Evolutionary conservation across 768 basidiomycete species (phyloP).

Genomic region (Brasilioporus rufonigricans): DNA sequence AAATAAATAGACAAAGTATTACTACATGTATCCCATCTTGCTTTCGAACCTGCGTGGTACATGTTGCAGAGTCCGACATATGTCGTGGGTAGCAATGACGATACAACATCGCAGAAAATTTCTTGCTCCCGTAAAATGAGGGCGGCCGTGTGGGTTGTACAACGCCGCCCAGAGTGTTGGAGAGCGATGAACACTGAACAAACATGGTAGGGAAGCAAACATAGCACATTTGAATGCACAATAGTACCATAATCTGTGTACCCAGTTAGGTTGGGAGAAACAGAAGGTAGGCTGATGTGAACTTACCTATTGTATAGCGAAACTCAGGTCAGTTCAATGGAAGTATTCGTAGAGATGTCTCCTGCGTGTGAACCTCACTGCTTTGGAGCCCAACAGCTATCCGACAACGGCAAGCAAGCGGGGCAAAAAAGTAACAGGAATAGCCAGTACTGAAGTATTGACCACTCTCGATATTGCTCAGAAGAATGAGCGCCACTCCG

Average conservation of each 20-base stretch:
- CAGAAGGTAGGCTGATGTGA: neutral
- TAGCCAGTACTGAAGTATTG: conserved; percentile 27
- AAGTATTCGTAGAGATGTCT: conserved; percentile 29
- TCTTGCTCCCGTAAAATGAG: conserved; percentile 98
- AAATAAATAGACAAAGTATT: neutral
- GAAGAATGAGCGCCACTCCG: conserved; percentile 82
- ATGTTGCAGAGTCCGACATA: conserved; percentile 33
- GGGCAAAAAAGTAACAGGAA: conserved; percentile 41
- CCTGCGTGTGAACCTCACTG: conserved; percentile 53
- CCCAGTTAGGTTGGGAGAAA: neutral
- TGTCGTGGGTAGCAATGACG: conserved; percentile 32
- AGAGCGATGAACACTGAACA: conserved; percentile 51
- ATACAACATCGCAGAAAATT: conserved; percentile 24
- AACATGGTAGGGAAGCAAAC: neutral
- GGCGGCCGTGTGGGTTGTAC: conserved; percentile 66
- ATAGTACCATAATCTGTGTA: neutral
- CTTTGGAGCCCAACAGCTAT: conserved; percentile 27
- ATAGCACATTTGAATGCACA: conserved; percentile 3
- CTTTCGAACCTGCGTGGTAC: conserved; percentile 34
- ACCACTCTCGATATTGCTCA: conserved; percentile 60
- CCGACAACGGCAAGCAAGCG: conserved; percentile 31
- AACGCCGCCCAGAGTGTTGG: conserved; percentile 95
- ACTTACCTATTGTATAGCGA: conserved; percentile 19
- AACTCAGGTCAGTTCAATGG: neutral
- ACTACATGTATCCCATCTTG: conserved; percentile 31